Percentiles rank a stretch among this genome's conserved stretches.
These are phyloP conservation scores for Podaxis pistillaris DNA, from an alignment of 768 basidiomycete species.

Conservation along the genomic window DNA sequence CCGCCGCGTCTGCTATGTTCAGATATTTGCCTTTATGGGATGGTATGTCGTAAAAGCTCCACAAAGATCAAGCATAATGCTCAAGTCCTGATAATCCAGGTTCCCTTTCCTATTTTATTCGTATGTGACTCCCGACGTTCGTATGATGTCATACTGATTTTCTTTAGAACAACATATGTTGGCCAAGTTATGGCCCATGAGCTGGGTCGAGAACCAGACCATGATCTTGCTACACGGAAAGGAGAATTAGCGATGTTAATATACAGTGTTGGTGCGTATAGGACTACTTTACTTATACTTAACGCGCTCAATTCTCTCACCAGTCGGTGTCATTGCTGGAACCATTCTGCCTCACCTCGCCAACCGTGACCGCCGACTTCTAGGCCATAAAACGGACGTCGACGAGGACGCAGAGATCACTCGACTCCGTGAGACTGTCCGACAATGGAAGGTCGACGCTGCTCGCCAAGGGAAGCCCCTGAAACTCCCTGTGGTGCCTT, in stretches of 20 bases:
- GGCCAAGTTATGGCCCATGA: constrained; percentile 93
- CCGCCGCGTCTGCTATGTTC: constrained; percentile 87
- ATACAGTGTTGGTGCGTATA: constrained; percentile 76
- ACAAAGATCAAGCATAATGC: not conserved
- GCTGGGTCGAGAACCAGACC: constrained; percentile 67
- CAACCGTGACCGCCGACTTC: constrained; percentile 75
- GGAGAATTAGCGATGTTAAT: constrained; percentile 89
- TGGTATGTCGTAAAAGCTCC: constrained; percentile 51
- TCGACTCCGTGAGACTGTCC: constrained; percentile 68
- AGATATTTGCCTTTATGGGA: constrained; percentile 95
- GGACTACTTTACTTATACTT: not conserved
- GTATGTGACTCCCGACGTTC: constrained; percentile 36
- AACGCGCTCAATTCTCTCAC: constrained; percentile 15
- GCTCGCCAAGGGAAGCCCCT: constrained; percentile 71
- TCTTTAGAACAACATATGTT: constrained; percentile 80
- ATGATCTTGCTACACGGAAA: constrained; percentile 78
- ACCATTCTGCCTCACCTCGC: constrained; percentile 78
- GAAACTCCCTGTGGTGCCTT: constrained; percentile 82
- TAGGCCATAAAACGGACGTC: constrained; percentile 68
- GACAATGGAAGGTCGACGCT: constrained; percentile 84
- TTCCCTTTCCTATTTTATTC: constrained; percentile 96
- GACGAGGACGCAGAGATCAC: constrained; percentile 74
- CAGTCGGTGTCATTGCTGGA: constrained; percentile 86
- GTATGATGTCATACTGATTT: not conserved
- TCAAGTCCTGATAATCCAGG: constrained; percentile 37